A percentile compares a stretch with the other conserved stretches of the same genome.
phyloP scores from a whole-genome alignment of 805 yeast genomes.

The Brettanomyces sp. region DNA sequence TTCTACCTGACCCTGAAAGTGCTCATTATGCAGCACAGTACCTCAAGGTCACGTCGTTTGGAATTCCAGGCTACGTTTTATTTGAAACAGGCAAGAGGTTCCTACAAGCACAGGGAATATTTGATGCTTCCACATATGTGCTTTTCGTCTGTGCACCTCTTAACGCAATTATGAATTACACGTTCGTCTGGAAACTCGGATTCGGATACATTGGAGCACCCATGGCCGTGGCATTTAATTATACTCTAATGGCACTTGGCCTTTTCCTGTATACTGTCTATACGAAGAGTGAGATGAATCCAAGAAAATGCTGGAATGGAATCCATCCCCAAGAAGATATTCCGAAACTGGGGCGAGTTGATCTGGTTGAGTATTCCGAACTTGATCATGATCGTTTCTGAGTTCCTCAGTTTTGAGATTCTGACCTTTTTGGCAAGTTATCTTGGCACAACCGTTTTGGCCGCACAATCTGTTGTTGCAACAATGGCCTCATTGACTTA shows the following conservation, averaged over 20 bases:
- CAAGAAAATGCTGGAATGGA: conserved; percentile 29
- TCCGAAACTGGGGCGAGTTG: conserved; percentile 56
- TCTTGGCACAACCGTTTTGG: conserved; percentile 52
- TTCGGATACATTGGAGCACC: conserved; percentile 74
- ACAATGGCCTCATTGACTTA: conserved; percentile 61
- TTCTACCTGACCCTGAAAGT: conserved; percentile 36
- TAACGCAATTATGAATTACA: conserved; percentile 57
- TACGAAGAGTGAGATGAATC: conserved; percentile 31
- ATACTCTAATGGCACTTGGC: conserved; percentile 60
- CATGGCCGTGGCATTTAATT: conserved; percentile 58
- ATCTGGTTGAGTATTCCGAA: conserved; percentile 62
- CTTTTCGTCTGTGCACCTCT: conserved; percentile 65
- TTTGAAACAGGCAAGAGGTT: conserved; percentile 67
- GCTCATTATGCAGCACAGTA: conserved; percentile 50
- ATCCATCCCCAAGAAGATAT: conserved; percentile 26
- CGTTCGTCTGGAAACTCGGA: conserved; percentile 61
- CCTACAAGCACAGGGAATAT: conserved; percentile 69
- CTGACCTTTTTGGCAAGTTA: conserved; percentile 61
- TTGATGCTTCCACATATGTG: conserved; percentile 72
- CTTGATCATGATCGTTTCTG: conserved; percentile 67
- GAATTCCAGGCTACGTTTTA: conserved; percentile 61
- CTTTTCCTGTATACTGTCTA: conserved; percentile 38
- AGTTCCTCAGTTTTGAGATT: conserved; percentile 71
- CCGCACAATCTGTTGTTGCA: conserved; percentile 65
- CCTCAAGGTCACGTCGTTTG: conserved; percentile 45